Evolutionary conservation across 331 rosid genomes (phyloP), one percentile per base, ranked within the genome.

Genomic region (Cydonia oblonga): DNA sequence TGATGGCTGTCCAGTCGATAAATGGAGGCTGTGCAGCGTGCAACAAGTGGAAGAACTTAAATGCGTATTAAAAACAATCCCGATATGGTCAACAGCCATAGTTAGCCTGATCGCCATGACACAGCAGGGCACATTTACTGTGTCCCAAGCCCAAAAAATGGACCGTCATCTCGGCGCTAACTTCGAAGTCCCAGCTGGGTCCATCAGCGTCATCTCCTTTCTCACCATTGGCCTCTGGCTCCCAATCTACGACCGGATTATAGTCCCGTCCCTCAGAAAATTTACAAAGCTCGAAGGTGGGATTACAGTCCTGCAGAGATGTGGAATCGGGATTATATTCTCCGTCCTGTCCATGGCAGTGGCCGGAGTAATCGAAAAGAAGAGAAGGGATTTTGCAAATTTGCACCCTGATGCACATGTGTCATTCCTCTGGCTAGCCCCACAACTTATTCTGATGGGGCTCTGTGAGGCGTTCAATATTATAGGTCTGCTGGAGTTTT

Each of bases 31-130:
- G 0, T 82, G 84, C 1, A 77, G 87, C 87, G 82, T 87, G 3
- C 97, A 89, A 20, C 90, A 91, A 66, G 84, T 91, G 2, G 97
- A 91, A 85, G 97, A 91, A 49, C 69, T 89, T 0, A 91, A 91
- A 86, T 89, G 96, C 75, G 24, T 91, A 13, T 40, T 76, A 0
- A 80, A 87, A 82, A 76, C 84, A 11, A 53, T 82, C 3, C 93
- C 97, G 25, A 80, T 91, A 1, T 91, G 96, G 97, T 78, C 87
- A 0, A 76, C 89, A 0, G 87, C 89, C 9, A 82, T 91, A 4
- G 73, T 91, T 0, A 84, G 88, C 59, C 57, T 84, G 2, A 76
- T 78, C 4, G 26, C 93, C 44, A 71, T 89, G 60, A 46, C 74
- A 8, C 93, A 86, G 26, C 90, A 86, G 60, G 78, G 72, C 23